Evolutionary conservation across 345 rosid genomes (phyloP).

Genomic region (Eucalyptus virginea): DNA sequence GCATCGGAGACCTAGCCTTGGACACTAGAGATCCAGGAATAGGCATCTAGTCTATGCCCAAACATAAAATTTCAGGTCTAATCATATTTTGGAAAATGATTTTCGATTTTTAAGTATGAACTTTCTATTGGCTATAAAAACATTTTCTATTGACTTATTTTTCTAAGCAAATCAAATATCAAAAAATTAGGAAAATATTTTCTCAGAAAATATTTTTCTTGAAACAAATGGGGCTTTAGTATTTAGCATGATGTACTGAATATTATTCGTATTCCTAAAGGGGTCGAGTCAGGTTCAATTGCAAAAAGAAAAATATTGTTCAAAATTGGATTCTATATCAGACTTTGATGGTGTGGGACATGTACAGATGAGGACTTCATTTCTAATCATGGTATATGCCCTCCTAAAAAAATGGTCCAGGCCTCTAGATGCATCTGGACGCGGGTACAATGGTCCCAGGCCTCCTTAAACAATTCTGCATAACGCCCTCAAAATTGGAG

Average conservation of each 20-base stretch:
- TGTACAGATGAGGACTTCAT: neutral
- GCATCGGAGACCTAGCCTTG: neutral
- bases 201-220: neutral
- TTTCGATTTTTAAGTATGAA: neutral
- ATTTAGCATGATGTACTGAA: neutral
- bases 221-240: neutral
- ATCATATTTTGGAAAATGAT: too few species aligned
- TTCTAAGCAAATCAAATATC: rapidly evolving
- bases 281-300: neutral
- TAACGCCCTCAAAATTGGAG: neutral
- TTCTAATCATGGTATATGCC: neutral
- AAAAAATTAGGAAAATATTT: too few species aligned
- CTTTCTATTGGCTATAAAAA: too few species aligned
- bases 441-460: neutral
- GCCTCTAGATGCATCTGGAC: neutral
- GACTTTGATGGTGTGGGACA: neutral
- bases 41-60: neutral
- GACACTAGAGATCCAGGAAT: neutral
- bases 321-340: neutral
- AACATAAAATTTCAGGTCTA: too few species aligned
- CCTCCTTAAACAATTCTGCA: neutral
- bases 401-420: neutral
- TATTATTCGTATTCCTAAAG: neutral
- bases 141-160: too few species aligned
- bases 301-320: neutral